Evolutionary conservation across 2,329 filamentous ascomycete genomes (phyloP).

Genomic region (Sporothrix pallida): DNA sequence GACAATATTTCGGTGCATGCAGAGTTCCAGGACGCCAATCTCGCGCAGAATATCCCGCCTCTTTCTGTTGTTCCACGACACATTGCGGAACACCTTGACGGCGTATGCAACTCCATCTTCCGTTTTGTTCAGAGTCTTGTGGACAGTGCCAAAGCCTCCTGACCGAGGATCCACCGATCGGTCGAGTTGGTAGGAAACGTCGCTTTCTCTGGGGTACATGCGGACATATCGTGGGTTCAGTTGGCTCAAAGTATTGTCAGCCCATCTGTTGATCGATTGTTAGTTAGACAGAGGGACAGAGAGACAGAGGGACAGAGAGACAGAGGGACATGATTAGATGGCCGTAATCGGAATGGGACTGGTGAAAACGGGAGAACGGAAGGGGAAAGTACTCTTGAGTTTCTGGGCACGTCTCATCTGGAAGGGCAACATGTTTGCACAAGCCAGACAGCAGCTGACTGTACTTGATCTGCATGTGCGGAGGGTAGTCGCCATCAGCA

Average conservation of each 20-base stretch:
- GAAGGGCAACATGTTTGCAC: background rate
- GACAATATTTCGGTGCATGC: constrained; percentile 7
- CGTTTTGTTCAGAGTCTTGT: background rate
- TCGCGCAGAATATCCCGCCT: background rate
- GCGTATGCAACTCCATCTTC: background rate
- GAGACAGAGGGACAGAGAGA: too few relatives aligned
- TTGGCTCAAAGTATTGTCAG: background rate
- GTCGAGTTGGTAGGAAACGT: background rate
- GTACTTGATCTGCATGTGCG: background rate
- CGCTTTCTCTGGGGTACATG: background rate
- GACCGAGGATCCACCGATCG: background rate
- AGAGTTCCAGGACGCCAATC: background rate
- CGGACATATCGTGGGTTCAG: background rate
- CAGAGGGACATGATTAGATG: too few relatives aligned
- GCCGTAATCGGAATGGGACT: background rate
- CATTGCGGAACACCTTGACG: background rate
- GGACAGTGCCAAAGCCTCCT: background rate
- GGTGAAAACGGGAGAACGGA: background rate
- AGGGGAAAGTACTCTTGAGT: background rate
- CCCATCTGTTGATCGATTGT: background rate
- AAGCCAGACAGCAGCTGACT: background rate
- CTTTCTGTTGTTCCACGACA: background rate
- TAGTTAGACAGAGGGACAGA: background rate
- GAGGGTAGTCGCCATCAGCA: background rate
- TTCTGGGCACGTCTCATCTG: background rate